phyloP scores from a whole-genome alignment of 371 early-diverging fungal species.

The Actinomortierella wolfii region DNA sequence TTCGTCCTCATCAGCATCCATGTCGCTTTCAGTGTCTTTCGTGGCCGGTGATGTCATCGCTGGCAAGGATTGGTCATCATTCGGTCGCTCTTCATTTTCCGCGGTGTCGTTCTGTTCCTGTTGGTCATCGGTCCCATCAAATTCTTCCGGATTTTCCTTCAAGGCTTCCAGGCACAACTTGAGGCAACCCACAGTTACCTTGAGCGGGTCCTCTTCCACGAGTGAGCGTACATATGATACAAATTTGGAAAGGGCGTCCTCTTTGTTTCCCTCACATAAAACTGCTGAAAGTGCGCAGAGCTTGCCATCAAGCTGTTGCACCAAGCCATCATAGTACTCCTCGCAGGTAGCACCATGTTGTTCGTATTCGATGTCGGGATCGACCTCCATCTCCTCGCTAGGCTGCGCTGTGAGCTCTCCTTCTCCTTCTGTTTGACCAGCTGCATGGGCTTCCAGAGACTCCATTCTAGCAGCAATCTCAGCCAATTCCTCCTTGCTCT shows the following conservation, averaged over 20 bases:
- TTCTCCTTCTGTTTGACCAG: background rate
- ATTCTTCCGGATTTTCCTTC: conserved; percentile 12
- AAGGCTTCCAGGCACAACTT: conserved; percentile 19
- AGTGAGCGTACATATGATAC: background rate
- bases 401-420: no score
- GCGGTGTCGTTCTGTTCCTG: conserved; percentile 18
- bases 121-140: background rate
- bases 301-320: conserved; percentile 17
- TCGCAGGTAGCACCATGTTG: no score
- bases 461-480: conserved; percentile 40
- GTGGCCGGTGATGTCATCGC: no score
- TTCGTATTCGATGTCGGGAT: no score
- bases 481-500: conserved; percentile 39
- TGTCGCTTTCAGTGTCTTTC: no score
- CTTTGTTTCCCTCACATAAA: conserved; percentile 22
- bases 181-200: conserved; percentile 11
- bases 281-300: conserved; percentile 15
- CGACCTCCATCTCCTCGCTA: no score
- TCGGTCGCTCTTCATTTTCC: background rate
- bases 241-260: conserved; percentile 19
- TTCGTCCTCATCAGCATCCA: no score
- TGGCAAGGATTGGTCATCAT: conserved; percentile 1
- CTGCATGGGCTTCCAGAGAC: conserved; percentile 8
- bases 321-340: conserved; percentile 16
- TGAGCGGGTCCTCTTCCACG: conserved; percentile 2